Evolutionary conservation across 2,329 filamentous ascomycete genomes (phyloP).

Genomic region (Claviceps citrina): DNA sequence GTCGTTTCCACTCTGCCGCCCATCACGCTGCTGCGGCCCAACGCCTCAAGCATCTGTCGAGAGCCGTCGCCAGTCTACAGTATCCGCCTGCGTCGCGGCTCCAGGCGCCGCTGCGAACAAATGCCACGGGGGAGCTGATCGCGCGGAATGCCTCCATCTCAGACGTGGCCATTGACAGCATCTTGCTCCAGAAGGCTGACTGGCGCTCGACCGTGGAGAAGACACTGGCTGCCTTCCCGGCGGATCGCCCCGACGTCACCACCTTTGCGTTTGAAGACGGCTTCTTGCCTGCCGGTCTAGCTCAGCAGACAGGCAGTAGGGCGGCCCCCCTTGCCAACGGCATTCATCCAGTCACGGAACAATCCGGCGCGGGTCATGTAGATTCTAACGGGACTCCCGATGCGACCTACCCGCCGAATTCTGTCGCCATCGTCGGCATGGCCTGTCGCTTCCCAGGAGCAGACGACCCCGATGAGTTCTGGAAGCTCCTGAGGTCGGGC

Average conservation of each 20-base stretch:
- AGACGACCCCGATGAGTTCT: slow-evolving; percentile 19
- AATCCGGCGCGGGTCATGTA: background rate
- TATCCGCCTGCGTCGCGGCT: background rate
- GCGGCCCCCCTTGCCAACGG: background rate
- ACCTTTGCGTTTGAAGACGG: background rate
- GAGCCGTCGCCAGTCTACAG: background rate
- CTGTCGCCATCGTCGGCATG: slow-evolving; percentile 25
- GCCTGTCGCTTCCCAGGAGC: slow-evolving; percentile 22
- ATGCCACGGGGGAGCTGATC: background rate
- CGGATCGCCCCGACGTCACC: background rate
- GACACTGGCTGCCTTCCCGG: background rate
- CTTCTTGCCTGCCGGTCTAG: background rate
- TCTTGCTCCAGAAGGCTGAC: background rate
- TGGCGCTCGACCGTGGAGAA: background rate
- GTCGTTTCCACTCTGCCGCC: background rate
- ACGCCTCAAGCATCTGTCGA: background rate
- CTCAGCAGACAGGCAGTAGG: background rate
- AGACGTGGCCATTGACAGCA: background rate
- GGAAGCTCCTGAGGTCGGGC: slow-evolving; percentile 10
- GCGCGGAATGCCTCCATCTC: background rate
- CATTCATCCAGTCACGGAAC: background rate
- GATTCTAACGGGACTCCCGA: background rate
- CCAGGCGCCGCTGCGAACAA: background rate
- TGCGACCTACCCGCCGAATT: background rate
- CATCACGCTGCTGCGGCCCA: background rate